A percentile compares a stretch with the other conserved stretches of the same genome.
Conservation (phyloP, 345 rosid genomes). For the Eucalyptus brandiana region DNA sequence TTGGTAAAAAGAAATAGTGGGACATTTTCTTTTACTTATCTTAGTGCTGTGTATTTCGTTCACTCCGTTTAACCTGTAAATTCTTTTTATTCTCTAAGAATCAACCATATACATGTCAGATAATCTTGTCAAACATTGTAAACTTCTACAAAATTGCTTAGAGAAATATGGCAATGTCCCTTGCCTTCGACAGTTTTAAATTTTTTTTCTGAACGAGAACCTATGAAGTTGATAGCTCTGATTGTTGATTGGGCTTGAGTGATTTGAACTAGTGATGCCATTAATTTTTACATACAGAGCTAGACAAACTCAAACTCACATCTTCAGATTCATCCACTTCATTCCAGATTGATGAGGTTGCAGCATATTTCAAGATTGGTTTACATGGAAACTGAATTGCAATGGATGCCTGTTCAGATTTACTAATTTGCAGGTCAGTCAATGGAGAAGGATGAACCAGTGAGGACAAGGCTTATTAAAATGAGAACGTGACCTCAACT, state of each 20-base stretch:
- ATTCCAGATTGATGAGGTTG: not conserved
- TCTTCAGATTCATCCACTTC: not conserved
- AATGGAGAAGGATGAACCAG: not conserved
- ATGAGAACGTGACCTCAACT: not conserved
- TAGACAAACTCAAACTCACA: not conserved
- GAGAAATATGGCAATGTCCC: not conserved
- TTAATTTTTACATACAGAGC: not conserved
- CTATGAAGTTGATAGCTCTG: not conserved
- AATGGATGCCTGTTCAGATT: not conserved
- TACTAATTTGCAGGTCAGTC: not conserved
- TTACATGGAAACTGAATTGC: not conserved
- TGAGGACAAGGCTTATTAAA: not conserved
- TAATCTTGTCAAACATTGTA: not conserved
- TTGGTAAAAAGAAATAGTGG: not conserved
- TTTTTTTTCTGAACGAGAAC: not conserved
- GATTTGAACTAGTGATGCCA: not conserved
- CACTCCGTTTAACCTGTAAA: not conserved
- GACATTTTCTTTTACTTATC: not conserved
- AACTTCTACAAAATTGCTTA: not conserved
- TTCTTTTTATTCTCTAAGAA: not conserved
- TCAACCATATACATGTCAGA: not conserved
- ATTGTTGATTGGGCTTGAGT: not conserved
- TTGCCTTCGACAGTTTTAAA: not conserved
- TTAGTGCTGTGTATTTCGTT: not conserved
- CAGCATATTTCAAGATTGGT: not conserved